phyloP scores from a whole-genome alignment of 495 filamentous ascomycete species.

The Xylaria nigripes region DNA sequence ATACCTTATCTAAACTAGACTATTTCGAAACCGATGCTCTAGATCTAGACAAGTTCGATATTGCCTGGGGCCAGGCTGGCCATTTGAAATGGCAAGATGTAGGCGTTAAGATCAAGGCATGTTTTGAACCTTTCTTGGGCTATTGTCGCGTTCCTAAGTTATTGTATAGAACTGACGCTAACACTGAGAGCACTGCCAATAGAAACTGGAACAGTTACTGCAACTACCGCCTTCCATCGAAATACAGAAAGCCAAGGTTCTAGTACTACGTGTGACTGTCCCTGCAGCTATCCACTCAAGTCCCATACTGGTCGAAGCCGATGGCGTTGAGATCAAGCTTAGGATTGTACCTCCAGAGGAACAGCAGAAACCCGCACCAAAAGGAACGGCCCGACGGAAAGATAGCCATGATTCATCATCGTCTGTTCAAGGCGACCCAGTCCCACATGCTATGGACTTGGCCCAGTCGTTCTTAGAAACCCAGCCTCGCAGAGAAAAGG shows the following conservation, averaged over 20 bases:
- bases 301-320: constrained; percentile 66
- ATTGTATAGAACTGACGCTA: constrained; percentile 14
- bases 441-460: constrained; percentile 74
- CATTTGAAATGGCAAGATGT: constrained; percentile 76
- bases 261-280: constrained; percentile 64
- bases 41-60: constrained; percentile 70
- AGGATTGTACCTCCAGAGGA: constrained; percentile 31
- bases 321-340: constrained; percentile 67
- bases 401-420: constrained; percentile 16
- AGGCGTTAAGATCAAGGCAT: constrained; percentile 62
- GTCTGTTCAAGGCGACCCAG: constrained; percentile 27
- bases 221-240: constrained; percentile 61
- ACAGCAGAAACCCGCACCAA: constrained; percentile 5
- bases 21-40: constrained; percentile 73
- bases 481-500: constrained; percentile 66
- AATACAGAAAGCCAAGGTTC: constrained; percentile 60
- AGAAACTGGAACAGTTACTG: constrained; percentile 70
- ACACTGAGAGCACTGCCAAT: not conserved
- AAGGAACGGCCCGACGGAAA: constrained; percentile 21
- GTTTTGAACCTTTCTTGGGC: constrained; percentile 10
- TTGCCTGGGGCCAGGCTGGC: constrained; percentile 66
- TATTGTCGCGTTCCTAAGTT: not conserved
- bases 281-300: constrained; percentile 75
- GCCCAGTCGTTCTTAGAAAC: constrained; percentile 81
- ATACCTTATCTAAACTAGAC: constrained; percentile 69